Evolutionary conservation across 306 rosid species (phyloP), one percentile per base, ranked within the genome.

Genomic region (Vigna radiata): DNA sequence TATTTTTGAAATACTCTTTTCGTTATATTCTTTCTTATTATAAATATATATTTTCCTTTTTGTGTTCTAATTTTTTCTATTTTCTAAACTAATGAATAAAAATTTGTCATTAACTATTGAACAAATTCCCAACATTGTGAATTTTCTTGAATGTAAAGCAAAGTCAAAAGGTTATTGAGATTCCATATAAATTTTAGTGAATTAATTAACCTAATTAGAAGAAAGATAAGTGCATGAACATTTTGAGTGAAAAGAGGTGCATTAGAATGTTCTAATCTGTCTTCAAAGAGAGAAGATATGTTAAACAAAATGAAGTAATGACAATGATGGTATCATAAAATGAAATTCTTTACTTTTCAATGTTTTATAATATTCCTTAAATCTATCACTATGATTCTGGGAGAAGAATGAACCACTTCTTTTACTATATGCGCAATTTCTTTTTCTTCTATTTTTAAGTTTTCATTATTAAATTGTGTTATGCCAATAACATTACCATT

Each of bases 181-280:
- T 12, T 19, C 0, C 2, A 12, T 15, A 62, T 52, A 17, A 52
- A 39, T 17, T 73, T 7, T 61, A 23, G n/a, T n/a, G n/a, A n/a
- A n/a, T 70, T 54, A 27, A 19, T 31, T 54, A 27, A 19, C 44
- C 62, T 25, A 66, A 67, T 74, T 2, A 67, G 52, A 73, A 16
- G 54, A 67, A 64, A 41, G 60, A 52, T 52, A 2, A 64, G 72
- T 62, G 73, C 68, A 46, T 46, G n/a, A 6, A 18, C 74, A 70
- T 15, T 60, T 70, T 54, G 39, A 5, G 10, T 25, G 3, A n/a
- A 55, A 62, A 48, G 50, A 23, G 78, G 78, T 36, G 29, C 9
- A 27, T 7, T 55, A 21, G 56, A 23, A 39, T 39, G 49, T 76
- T 43, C 25, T 31, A 56, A 68, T 44, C 8, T 44, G 43, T 36